phyloP scores from a whole-genome alignment of 352 stramenopile species.

The Saprolegnia parasitica region DNA sequence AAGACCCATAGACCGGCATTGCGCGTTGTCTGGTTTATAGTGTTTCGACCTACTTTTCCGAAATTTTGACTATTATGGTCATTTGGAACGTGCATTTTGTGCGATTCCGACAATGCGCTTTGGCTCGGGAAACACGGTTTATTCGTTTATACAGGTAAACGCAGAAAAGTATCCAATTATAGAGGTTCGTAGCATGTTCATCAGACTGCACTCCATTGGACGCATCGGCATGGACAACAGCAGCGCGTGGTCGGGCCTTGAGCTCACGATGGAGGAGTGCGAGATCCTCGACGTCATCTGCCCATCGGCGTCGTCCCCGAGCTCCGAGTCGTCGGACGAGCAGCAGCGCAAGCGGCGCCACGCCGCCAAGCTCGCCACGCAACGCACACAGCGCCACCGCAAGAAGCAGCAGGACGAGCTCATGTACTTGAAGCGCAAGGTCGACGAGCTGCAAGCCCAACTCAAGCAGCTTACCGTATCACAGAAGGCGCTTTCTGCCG shows the following conservation, averaged over 20 bases:
- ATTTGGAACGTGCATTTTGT: no score
- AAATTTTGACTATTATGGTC: no score
- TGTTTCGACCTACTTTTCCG: no score
- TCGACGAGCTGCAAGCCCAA: conserved; percentile 5
- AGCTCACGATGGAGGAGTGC: conserved; percentile 1
- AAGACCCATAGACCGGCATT: no score
- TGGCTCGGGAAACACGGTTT: no score
- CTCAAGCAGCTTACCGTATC: conserved; percentile 1
- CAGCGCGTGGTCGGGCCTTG: not conserved
- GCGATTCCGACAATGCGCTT: no score
- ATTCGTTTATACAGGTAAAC: no score
- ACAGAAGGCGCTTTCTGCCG: not conserved
- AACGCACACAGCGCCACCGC: conserved; percentile 5
- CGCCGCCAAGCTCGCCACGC: not conserved
- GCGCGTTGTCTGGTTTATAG: no score
- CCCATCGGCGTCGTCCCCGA: not conserved
- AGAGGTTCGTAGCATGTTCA: not conserved
- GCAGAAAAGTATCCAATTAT: not conserved
- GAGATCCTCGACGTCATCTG: conserved; percentile 15
- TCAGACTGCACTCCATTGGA: not conserved
- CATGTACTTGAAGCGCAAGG: conserved; percentile 14
- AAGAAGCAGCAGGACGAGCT: conserved; percentile 17
- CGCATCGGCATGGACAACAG: not conserved
- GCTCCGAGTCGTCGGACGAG: not conserved
- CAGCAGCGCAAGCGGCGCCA: conserved; percentile 1